Conservation (phyloP, 768 basidiomycete species). For the Hygrophorus pudorinus region DNA sequence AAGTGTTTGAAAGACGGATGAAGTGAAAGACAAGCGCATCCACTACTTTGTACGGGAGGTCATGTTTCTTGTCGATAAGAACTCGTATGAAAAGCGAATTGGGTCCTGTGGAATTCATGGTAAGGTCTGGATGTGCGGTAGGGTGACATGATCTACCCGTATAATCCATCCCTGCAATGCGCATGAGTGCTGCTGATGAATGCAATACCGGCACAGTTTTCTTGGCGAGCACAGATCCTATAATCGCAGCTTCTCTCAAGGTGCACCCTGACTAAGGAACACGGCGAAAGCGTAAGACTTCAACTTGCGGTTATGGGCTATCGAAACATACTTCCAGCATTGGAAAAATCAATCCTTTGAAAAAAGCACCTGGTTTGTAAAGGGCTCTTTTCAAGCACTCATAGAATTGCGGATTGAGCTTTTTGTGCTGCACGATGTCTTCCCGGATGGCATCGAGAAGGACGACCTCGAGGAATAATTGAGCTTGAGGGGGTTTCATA, state of each 20-base stretch:
- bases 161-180: slow-evolving; percentile 95
- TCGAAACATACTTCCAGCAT: slow-evolving; percentile 66
- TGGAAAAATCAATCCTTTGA: slow-evolving; percentile 96
- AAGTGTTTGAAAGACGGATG: slow-evolving; percentile 88
- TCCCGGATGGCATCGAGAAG: slow-evolving; percentile 83
- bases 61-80: slow-evolving; percentile 94
- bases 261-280: slow-evolving; percentile 56
- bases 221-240: slow-evolving; percentile 84
- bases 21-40: slow-evolving; percentile 98
- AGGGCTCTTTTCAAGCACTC: slow-evolving; percentile 85
- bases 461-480: slow-evolving; percentile 87
- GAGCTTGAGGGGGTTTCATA: slow-evolving; percentile 91
- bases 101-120: slow-evolving; percentile 41
- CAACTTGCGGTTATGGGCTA: neutral
- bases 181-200: slow-evolving; percentile 88
- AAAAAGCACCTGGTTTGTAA: slow-evolving; percentile 96
- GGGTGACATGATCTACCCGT: slow-evolving; percentile 39
- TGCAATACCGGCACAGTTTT: slow-evolving; percentile 95
- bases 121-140: slow-evolving; percentile 1
- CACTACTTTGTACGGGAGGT: slow-evolving; percentile 94
- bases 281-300: neutral
- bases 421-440: slow-evolving; percentile 80
- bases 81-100: slow-evolving; percentile 97
- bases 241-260: slow-evolving; percentile 88
- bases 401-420: slow-evolving; percentile 89